Conservation (phyloP, 805 yeast genomes). For the Suhomyces vadensis region DNA sequence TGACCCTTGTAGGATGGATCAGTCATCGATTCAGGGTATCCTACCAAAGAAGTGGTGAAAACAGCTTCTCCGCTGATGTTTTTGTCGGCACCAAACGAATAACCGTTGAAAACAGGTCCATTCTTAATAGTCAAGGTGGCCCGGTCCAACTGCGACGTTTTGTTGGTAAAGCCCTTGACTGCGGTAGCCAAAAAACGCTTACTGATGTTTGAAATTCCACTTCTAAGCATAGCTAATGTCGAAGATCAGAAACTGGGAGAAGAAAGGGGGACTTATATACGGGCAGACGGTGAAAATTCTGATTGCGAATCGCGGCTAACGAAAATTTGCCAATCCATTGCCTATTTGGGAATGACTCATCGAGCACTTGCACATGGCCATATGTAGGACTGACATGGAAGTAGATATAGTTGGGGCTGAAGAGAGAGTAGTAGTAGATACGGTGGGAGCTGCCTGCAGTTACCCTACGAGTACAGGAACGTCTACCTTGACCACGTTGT, state of each 20-base stretch:
- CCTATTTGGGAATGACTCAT: conserved; percentile 30
- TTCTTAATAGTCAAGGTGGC: conserved; percentile 90
- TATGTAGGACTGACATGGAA: no score
- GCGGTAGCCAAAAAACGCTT: conserved; percentile 38
- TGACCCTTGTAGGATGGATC: conserved; percentile 98
- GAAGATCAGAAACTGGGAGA: neutral
- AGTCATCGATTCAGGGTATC: conserved; percentile 98
- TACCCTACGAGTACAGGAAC: conserved; percentile 40
- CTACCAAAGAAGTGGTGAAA: conserved; percentile 95
- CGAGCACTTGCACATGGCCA: neutral
- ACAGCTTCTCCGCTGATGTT: conserved; percentile 97
- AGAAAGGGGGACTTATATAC: conserved; percentile 2
- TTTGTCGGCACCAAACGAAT: conserved; percentile 92
- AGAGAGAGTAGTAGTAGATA: no score
- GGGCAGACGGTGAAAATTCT: conserved; percentile 13
- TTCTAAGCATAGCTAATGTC: conserved; percentile 1
- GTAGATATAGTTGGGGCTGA: no score
- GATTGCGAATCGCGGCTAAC: conserved; percentile 40
- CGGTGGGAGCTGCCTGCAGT: no score
- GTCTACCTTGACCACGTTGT: conserved; percentile 34
- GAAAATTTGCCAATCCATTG: conserved; percentile 19
- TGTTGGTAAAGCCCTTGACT: conserved; percentile 31
- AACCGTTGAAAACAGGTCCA: conserved; percentile 92
- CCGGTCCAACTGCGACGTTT: conserved; percentile 56
- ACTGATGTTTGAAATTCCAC: conserved; percentile 5